Conservation (phyloP, 2,329 filamentous ascomycete genomes). For the Ophiocordyceps sinensis region DNA sequence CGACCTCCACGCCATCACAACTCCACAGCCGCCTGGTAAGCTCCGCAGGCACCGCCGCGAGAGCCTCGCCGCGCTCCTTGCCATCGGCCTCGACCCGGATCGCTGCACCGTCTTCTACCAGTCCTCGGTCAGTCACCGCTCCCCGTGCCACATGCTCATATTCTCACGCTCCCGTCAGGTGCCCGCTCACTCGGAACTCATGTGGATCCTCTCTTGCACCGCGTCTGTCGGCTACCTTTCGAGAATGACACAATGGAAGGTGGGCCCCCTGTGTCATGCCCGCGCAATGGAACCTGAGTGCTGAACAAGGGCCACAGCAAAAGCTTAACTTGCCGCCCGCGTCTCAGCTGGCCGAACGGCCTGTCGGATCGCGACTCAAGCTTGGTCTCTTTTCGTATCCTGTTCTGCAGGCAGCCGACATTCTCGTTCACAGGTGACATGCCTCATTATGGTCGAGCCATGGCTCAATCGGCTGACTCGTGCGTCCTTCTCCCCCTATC, state of each 20-base stretch:
- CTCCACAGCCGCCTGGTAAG: constrained; percentile 48
- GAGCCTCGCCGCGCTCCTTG: constrained; percentile 65
- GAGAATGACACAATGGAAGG: constrained; percentile 99
- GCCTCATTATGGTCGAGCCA: neutral
- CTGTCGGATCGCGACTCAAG: constrained; percentile 50
- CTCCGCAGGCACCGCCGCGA: constrained; percentile 56
- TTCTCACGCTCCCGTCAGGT: constrained; percentile 30
- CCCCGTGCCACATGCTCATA: neutral
- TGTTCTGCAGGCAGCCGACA: constrained; percentile 87
- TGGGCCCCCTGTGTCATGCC: constrained; percentile 14
- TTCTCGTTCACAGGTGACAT: constrained; percentile 62
- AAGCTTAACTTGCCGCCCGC: constrained; percentile 54
- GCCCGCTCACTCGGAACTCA: constrained; percentile 70
- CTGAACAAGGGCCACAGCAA: constrained; percentile 32
- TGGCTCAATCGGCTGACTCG: no score
- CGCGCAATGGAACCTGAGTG: neutral
- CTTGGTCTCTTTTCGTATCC: constrained; percentile 92
- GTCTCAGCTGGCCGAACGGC: constrained; percentile 41
- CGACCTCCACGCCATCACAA: constrained; percentile 85
- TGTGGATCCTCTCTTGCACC: constrained; percentile 92
- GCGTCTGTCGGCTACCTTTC: constrained; percentile 88
- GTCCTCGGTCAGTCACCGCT: constrained; percentile 42
- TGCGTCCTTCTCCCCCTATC: neutral
- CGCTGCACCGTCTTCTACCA: constrained; percentile 72
- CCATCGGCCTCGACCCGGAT: constrained; percentile 69